phyloP scores from a whole-genome alignment of 148 eudicot genomes.

The Dysphania ambrosioides region DNA sequence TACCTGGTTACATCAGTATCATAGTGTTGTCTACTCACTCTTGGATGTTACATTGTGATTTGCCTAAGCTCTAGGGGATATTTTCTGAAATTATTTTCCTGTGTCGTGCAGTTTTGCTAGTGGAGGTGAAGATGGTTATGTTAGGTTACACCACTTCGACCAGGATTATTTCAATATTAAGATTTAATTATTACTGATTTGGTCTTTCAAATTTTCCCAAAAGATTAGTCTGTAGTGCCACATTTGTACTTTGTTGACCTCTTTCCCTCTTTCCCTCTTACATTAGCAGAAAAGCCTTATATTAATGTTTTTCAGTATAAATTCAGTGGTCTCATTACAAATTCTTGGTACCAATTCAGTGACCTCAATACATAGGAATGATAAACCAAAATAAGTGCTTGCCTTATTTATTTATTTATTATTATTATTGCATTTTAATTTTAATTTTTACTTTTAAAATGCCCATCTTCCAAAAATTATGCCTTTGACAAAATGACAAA shows the following conservation, averaged over 20 bases:
- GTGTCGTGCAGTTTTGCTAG: constrained; percentile 62
- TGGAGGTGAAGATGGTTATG: constrained; percentile 97
- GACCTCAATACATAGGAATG: too few species aligned
- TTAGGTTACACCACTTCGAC: constrained; percentile 85
- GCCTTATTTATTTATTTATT: too few species aligned
- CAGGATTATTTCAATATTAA: constrained; percentile 69
- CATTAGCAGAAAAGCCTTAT: neutral
- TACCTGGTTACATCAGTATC: neutral
- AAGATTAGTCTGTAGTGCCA: too few species aligned
- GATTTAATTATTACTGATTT: constrained; percentile 27
- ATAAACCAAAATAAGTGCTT: too few species aligned
- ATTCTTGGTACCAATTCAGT: neutral
- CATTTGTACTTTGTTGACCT: too few species aligned
- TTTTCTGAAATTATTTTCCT: neutral
- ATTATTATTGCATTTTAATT: too few species aligned
- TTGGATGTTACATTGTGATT: too few species aligned
- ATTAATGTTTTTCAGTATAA: too few species aligned
- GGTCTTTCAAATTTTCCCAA: neutral
- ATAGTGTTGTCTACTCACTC: neutral
- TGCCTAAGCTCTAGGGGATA: neutral
- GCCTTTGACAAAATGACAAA: too few species aligned
- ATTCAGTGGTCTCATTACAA: neutral
- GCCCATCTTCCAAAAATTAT: too few species aligned
- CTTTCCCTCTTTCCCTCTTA: too few species aligned
- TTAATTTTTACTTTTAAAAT: too few species aligned